Base-by-base conservation (phyloP, 495 filamentous ascomycete species). In the Annulohypoxylon moriforme region DNA sequence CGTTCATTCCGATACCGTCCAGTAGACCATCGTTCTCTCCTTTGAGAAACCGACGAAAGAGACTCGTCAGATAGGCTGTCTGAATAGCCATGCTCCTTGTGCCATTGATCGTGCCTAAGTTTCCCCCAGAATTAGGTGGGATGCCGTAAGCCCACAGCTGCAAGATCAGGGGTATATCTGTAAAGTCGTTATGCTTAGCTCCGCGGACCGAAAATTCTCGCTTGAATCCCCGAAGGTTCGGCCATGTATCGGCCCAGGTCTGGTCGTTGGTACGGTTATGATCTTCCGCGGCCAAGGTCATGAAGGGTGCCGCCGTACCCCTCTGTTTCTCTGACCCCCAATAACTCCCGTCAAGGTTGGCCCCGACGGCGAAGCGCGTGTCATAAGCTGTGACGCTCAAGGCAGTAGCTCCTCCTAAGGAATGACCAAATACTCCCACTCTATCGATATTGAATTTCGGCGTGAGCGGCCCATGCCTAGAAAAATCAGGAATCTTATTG, bases 401-500 rank as follows among this genome's bases (percentile, higher is more conserved):
- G 31, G 86, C 74, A 1, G 86, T 77, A 0, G 84, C 82, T n/a
- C 88, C 88, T 20, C 88, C 86, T 8, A 88, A 74, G 0, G 87
- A 88, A 56, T 89, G 86, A 0, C 87, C 86, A 29, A 84, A 81
- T 22, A 85, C 76, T 1, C 75, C 81, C 14, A 82, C 77, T 3
- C 75, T 75, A 27, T 53, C 44, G 18, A 73, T 68, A 33, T 75
- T 67, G 1, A 69, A 33, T 27, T 27, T 56, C 3, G 20, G 1
- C 53, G 42, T 16, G 4, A 42, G n/a, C 0, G 14, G 7, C 34
- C 34, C 34, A 13, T 13, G 38, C 16, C 38, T 14, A 16, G 3
- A 4, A 16, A 42, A 16, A 42, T 2, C 0, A 16, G 60, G 25
- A 16, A 36, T 56, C 0, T 18, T 29, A n/a, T 47, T 5, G 18